Evolutionary conservation across 257 asterid genomes (phyloP).

Genomic region (Scutellaria galericulata): DNA sequence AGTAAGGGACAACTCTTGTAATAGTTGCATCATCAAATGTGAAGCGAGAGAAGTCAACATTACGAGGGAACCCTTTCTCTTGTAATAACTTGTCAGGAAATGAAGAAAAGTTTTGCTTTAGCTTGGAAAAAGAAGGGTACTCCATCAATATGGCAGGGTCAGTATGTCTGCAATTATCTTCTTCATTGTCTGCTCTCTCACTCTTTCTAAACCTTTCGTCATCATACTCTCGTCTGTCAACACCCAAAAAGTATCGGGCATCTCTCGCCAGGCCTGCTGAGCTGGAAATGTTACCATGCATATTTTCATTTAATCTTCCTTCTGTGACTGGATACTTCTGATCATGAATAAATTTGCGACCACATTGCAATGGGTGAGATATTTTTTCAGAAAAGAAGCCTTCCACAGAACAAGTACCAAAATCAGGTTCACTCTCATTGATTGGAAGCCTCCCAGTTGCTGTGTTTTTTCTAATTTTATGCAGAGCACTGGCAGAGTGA

Average conservation of each 20-base stretch:
- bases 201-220: conserved; percentile 42
- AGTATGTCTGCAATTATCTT: conserved; percentile 26
- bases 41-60: conserved; percentile 35
- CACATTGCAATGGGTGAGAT: conserved; percentile 32
- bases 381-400: conserved; percentile 35
- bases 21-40: conserved; percentile 47
- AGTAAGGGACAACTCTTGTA: conserved; percentile 46
- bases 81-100: conserved; percentile 37
- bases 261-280: conserved; percentile 36
- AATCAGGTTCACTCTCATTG: conserved; percentile 41
- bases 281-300: conserved; percentile 29
- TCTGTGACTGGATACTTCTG: conserved; percentile 34
- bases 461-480: conserved; percentile 36
- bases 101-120: conserved; percentile 35
- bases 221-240: conserved; percentile 38
- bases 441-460: conserved; percentile 40
- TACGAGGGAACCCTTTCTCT: conserved; percentile 42
- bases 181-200: conserved; percentile 33
- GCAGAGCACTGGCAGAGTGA: conserved; percentile 35
- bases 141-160: conserved; percentile 38
- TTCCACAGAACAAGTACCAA: conserved; percentile 34
- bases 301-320: conserved; percentile 36
- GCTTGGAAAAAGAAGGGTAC: conserved; percentile 40
- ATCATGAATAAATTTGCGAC: conserved; percentile 32
- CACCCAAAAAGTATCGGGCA: conserved; percentile 28